These are phyloP conservation scores for Grigorovia humatica DNA, from an alignment of 805 yeast species.

Conservation along the genomic window DNA sequence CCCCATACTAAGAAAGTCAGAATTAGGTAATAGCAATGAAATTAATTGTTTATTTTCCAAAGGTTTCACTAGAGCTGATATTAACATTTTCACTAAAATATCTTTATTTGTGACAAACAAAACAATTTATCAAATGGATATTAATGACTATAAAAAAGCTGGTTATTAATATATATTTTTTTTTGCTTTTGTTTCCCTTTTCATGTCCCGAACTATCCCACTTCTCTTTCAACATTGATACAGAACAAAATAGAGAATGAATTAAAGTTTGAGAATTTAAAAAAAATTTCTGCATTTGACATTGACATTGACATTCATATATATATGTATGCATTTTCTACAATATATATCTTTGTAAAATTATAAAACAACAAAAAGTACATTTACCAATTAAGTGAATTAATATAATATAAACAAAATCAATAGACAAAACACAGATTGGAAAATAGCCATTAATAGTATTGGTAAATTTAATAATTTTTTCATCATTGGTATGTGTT, in stretches of 20 bases:
- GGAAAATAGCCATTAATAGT: background rate
- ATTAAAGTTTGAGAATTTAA: no score
- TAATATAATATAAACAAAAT: background rate
- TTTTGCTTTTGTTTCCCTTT: background rate
- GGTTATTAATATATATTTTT: constrained; percentile 8
- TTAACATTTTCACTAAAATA: constrained; percentile 16
- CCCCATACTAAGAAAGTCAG: background rate
- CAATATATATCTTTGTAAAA: no score
- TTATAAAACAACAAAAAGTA: background rate
- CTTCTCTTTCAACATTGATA: no score
- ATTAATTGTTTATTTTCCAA: constrained; percentile 44
- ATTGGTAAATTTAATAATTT: background rate
- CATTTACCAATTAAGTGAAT: background rate
- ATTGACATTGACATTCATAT: no score
- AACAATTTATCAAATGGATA: constrained; percentile 11
- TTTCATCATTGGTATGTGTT: background rate
- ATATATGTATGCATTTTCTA: no score
- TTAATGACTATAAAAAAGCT: constrained; percentile 13
- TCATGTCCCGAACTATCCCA: no score
- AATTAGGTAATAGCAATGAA: background rate
- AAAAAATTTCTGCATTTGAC: no score
- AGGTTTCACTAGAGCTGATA: constrained; percentile 34
- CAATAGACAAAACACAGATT: background rate
- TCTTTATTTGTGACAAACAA: constrained; percentile 6
- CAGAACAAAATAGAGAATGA: no score